Conservation (phyloP, 495 filamentous ascomycete species). For the Bryoglossum gracile region DNA sequence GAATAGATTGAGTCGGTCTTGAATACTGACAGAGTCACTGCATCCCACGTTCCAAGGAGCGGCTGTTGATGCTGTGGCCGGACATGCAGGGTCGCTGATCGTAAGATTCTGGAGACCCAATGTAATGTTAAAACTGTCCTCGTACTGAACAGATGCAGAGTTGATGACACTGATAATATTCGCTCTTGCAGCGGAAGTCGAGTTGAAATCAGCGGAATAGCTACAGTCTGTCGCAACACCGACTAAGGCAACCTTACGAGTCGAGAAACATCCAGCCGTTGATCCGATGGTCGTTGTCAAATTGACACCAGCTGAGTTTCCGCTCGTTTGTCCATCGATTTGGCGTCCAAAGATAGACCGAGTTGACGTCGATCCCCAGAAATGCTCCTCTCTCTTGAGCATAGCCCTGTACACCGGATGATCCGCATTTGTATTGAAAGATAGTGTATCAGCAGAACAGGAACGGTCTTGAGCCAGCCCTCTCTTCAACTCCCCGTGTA, state of each 20-base stretch:
- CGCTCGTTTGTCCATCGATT: slow-evolving; percentile 38
- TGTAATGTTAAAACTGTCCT: slow-evolving; percentile 87
- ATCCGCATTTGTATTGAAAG: slow-evolving; percentile 28
- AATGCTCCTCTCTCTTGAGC: slow-evolving; percentile 30
- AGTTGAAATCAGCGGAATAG: slow-evolving; percentile 65
- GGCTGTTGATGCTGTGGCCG: slow-evolving; percentile 51
- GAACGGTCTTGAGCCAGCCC: slow-evolving; percentile 7
- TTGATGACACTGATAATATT: slow-evolving; percentile 85
- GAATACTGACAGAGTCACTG: slow-evolving; percentile 52
- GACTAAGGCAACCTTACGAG: slow-evolving; percentile 81
- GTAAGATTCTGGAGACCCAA: slow-evolving; percentile 82
- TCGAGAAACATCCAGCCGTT: slow-evolving; percentile 74
- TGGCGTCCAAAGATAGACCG: slow-evolving; percentile 50
- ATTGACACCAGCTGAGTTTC: slow-evolving; percentile 81
- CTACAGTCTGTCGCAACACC: slow-evolving; percentile 91
- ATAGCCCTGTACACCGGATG: slow-evolving; percentile 32
- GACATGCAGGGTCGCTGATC: slow-evolving; percentile 61
- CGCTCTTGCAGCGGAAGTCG: slow-evolving; percentile 46
- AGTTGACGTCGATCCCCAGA: slow-evolving; percentile 49
- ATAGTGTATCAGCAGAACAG: slow-evolving; percentile 24
- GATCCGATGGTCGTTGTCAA: slow-evolving; percentile 73
- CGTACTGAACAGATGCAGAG: slow-evolving; percentile 77
- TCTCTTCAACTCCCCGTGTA: slow-evolving; percentile 22
- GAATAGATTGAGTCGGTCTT: slow-evolving; percentile 76
- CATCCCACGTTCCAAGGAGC: slow-evolving; percentile 82